Base-by-base conservation (phyloP, 192 early-diverging fungal species). In the Coemansia brasiliensis region DNA sequence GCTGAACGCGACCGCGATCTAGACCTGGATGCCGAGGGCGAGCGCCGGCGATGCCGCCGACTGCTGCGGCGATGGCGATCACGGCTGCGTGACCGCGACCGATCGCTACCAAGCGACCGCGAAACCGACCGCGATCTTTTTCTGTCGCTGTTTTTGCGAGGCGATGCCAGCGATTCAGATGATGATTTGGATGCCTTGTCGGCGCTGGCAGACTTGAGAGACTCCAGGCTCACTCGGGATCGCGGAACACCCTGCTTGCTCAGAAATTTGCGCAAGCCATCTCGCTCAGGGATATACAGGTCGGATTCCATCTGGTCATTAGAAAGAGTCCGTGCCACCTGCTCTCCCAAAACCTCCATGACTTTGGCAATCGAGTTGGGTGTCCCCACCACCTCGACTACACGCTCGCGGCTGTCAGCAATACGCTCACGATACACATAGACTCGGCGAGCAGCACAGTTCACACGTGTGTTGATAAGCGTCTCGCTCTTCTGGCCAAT, bases 361-460 rank as follows among this genome's bases (percentile, higher is more conserved):
- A 79, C 70, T 18, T 42, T 37, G 35, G 59, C 39, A 38, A 79
- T 59, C 25, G 76, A 64, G 17, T 15, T 37, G 3, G 76, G 76
- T 18, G 76, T 79, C 27, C 76, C 76, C 17, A 79, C 70, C 24
- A 79, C 57, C 45, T 79, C 76, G 11, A 79, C 76, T 40, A 79
- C 69, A 26, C 76, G 65, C 64, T 79, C 76, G 40, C 76, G 76
- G 52, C 69, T 79, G 25, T 69, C 59, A 27, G 76, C 40, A n/a
- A 79, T 79, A 55, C 76, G 69, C 62, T 79, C 76, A 45, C 76
- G 76, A 52, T 79, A 79, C n/a, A 79, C 76, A 39, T 79, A 79
- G 16, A 79, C 69, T 25, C 76, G 62, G 3, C 76, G 69, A 4
- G 76, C 76, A 1, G 54, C 66, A 24, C 76, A 79, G 50, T 55